Percentiles rank a stretch among this genome's conserved stretches.
These are phyloP conservation scores for Trichoderma atroviride DNA, from an alignment of 2,329 filamentous ascomycete species.

Conservation along the genomic window DNA sequence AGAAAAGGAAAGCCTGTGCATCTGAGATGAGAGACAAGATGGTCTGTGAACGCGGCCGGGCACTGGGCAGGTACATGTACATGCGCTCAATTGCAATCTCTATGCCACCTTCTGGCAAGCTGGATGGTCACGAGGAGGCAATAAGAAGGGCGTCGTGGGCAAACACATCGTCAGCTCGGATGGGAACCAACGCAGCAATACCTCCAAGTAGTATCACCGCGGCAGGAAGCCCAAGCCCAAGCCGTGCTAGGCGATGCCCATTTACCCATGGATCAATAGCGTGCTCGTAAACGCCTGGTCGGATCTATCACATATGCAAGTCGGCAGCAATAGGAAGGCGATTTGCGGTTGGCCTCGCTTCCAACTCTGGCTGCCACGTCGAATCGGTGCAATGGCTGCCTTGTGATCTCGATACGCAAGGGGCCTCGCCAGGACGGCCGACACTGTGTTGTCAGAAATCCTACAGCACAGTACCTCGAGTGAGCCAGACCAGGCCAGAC, in stretches of 20 bases:
- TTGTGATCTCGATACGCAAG: slow-evolving; percentile 24
- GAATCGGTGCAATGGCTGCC: slow-evolving; percentile 3
- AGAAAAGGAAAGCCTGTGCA: neutral
- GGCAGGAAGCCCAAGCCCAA: neutral
- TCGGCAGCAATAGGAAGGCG: slow-evolving; percentile 8
- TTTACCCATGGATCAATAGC: slow-evolving; percentile 18
- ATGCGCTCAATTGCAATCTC: neutral
- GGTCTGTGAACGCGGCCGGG: neutral
- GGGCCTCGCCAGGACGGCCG: neutral
- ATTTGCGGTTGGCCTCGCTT: neutral
- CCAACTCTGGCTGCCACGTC: slow-evolving; percentile 7
- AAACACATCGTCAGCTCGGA: neutral
- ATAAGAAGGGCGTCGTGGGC: neutral
- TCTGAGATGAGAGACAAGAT: neutral
- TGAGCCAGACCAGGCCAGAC: neutral
- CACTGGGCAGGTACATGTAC: neutral
- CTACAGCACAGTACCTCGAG: neutral
- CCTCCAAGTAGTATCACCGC: neutral
- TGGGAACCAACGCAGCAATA: neutral
- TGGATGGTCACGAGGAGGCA: slow-evolving; percentile 8
- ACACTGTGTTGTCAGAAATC: slow-evolving; percentile 6
- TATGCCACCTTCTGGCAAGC: neutral
- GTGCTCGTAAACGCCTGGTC: slow-evolving; percentile 2
- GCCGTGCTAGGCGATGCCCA: neutral
- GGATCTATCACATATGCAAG: neutral